Conservation (phyloP, 2,329 filamentous ascomycete species). For the Myriangium duriaei region DNA sequence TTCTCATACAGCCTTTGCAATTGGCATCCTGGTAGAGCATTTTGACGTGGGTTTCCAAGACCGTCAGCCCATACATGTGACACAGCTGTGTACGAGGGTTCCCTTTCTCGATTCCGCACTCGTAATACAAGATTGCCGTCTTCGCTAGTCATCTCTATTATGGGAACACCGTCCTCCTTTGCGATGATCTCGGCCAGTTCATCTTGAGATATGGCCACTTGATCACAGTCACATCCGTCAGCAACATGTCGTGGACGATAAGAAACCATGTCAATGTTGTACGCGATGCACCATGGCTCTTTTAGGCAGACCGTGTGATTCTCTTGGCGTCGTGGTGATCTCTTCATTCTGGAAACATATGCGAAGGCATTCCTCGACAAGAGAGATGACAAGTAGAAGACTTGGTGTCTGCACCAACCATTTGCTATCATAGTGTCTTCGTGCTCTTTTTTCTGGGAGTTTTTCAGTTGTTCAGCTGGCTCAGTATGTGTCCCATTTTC, state of each 20-base stretch:
- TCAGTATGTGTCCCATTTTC: too few species aligned
- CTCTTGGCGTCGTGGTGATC: background rate
- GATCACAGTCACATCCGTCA: background rate
- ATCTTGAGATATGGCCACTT: background rate
- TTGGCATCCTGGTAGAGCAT: slow-evolving; percentile 3
- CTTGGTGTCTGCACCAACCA: slow-evolving; percentile 1
- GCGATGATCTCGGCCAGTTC: background rate
- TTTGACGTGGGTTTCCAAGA: slow-evolving; percentile 4
- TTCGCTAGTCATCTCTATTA: background rate
- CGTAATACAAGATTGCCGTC: background rate
- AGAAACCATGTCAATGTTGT: background rate
- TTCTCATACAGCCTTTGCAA: background rate
- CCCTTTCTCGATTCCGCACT: background rate
- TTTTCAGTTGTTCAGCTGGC: too few species aligned
- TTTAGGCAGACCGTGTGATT: background rate
- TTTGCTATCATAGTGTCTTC: too few species aligned
- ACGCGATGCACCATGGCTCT: background rate
- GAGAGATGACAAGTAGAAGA: background rate
- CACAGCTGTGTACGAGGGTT: slow-evolving; percentile 4
- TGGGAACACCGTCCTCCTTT: background rate
- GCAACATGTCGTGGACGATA: background rate
- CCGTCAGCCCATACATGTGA: slow-evolving; percentile 9
- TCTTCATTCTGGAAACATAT: background rate
- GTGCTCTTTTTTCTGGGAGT: too few species aligned
- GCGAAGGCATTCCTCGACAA: background rate